Percentiles rank a stretch among this genome's conserved stretches.
Conservation (phyloP, 768 basidiomycete genomes). For the Tephrocybe sp. region DNA sequence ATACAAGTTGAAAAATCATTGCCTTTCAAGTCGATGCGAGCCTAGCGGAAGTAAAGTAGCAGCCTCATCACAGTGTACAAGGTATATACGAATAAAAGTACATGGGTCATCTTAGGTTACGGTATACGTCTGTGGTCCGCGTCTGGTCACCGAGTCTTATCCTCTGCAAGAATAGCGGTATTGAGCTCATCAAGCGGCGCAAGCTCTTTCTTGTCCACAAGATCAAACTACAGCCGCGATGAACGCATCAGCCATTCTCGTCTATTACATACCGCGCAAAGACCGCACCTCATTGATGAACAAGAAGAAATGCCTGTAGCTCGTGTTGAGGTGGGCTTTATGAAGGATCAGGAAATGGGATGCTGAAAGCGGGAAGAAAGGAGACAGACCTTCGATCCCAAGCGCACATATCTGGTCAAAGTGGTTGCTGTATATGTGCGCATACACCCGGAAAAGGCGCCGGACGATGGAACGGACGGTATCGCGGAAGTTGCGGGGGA, state of each 20-base stretch:
- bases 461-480: conserved; percentile 91
- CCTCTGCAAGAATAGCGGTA: conserved; percentile 74
- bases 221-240: conserved; percentile 65
- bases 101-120: not conserved
- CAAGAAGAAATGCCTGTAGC: conserved; percentile 96
- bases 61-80: no score
- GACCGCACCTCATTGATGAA: conserved; percentile 87
- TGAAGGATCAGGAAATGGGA: not conserved
- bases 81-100: conserved; percentile 14
- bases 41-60: no score
- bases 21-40: no score
- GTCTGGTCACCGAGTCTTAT: conserved; percentile 37
- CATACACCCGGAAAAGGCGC: conserved; percentile 94
- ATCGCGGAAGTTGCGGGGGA: conserved; percentile 86
- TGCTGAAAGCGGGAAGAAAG: not conserved
- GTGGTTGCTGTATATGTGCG: conserved; percentile 98
- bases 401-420: conserved; percentile 98
- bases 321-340: conserved; percentile 96
- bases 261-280: not conserved
- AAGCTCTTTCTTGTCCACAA: conserved; percentile 96
- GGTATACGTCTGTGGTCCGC: no score
- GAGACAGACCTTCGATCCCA: conserved; percentile 86
- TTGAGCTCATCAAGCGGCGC: conserved; percentile 95
- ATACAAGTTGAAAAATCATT: no score
- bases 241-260: conserved; percentile 1